These are phyloP conservation scores for Corinectria fuckeliana DNA, from an alignment of 2,329 filamentous ascomycete genomes.

Conservation along the genomic window DNA sequence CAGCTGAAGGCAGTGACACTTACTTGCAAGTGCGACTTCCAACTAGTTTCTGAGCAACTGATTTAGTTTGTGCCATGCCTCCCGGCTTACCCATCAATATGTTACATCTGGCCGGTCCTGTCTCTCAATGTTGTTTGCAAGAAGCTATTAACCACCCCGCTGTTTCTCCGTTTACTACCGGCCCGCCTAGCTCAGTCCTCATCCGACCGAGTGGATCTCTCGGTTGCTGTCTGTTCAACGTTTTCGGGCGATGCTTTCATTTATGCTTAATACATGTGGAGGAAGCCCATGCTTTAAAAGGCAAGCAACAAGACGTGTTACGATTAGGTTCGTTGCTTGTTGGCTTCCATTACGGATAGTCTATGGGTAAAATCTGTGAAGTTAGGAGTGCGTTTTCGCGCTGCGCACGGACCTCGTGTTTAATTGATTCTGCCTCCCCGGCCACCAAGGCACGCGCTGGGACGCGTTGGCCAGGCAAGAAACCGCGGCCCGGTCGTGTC, in stretches of 20 bases:
- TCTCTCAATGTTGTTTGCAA: background rate
- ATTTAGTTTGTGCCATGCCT: background rate
- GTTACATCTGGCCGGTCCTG: background rate
- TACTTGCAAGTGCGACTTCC: background rate
- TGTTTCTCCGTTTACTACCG: background rate
- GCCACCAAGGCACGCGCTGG: slow-evolving; percentile 26
- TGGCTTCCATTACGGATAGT: background rate
- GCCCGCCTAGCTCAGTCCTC: background rate
- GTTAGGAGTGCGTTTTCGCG: too few species aligned
- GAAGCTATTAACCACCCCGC: background rate
- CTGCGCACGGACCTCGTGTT: slow-evolving; percentile 29
- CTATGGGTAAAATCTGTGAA: too few species aligned
- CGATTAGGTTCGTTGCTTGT: too few species aligned
- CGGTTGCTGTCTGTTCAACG: too few species aligned
- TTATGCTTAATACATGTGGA: too few species aligned
- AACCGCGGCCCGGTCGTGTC: slow-evolving; percentile 31
- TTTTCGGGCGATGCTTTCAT: background rate
- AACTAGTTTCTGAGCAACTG: background rate
- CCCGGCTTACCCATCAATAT: background rate
- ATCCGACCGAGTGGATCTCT: background rate
- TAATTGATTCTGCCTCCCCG: slow-evolving; percentile 36
- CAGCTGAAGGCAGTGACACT: background rate
- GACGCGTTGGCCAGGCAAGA: slow-evolving; percentile 34
- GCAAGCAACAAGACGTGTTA: too few species aligned
- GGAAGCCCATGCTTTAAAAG: too few species aligned